phyloP scores from a whole-genome alignment of 1,139 yeast genomes.

The Yamadazyma jaroonii region DNA sequence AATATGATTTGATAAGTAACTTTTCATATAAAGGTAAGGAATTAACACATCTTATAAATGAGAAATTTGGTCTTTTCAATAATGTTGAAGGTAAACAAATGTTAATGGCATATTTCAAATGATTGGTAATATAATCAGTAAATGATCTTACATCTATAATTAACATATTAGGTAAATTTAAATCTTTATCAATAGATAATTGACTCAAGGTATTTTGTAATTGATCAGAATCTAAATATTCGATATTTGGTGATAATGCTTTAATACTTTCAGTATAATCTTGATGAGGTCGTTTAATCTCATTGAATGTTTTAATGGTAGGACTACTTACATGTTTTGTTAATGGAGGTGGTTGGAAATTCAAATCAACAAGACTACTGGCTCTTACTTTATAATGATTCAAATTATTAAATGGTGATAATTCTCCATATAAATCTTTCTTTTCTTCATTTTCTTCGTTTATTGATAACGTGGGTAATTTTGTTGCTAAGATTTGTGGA shows the following conservation, averaged over 20 bases:
- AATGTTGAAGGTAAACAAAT: constrained; percentile 78
- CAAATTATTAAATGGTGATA: neutral
- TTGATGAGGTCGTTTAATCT: constrained; percentile 7
- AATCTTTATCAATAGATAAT: constrained; percentile 6
- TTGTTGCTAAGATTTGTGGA: constrained; percentile 11
- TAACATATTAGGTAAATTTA: constrained; percentile 25
- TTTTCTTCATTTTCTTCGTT: constrained; percentile 14
- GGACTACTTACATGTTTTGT: constrained; percentile 12
- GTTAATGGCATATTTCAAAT: constrained; percentile 57
- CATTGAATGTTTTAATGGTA: constrained; percentile 12
- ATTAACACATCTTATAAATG: constrained; percentile 52
- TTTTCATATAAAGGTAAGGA: constrained; percentile 52
- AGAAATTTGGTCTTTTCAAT: constrained; percentile 64
- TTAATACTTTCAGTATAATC: constrained; percentile 10
- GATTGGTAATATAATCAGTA: constrained; percentile 54
- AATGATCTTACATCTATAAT: constrained; percentile 71
- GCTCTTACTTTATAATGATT: constrained; percentile 8
- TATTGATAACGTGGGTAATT: constrained; percentile 14
- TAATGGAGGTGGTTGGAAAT: constrained; percentile 11
- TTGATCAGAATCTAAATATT: constrained; percentile 5
- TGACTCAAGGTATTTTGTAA: constrained; percentile 6
- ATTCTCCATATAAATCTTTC: too few species aligned
- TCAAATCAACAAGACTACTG: constrained; percentile 13
- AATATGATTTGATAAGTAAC: constrained; percentile 20
- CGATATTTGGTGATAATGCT: constrained; percentile 9